Base-by-base conservation (phyloP, 495 filamentous ascomycete genomes). In the Penicillium maclennaniae region DNA sequence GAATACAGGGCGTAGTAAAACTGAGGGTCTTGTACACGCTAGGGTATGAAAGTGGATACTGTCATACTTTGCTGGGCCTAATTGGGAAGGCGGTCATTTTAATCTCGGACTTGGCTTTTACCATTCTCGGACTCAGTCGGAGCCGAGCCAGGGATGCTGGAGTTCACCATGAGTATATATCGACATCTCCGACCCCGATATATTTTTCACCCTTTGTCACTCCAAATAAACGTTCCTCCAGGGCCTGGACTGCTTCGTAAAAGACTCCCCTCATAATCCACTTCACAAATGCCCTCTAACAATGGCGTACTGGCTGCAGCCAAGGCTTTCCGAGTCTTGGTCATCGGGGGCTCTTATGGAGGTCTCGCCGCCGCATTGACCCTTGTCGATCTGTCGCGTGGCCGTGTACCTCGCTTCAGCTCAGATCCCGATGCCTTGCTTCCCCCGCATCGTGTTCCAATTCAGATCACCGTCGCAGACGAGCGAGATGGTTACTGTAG, bases 401-500 rank as follows among this genome's bases (percentile, higher is more conserved):
- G 79, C 17, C 69, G 65, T 7, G 43, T 61, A 0, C 45, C 67
- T 46, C 69, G 74, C 16, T 75, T 73, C 54, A 68, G 67, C 26
- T 65, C 51, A 28, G 59, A 61, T 20, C 47, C 60, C 7, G 55
- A 66, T 8, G 55, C 55, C 19, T 60, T 63, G 14, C 48, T 61
- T 7, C 63, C 65, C 7, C 47, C 67, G 17, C 63, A 65, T 23
- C 65, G 67, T 15, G 73, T 83, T 31, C 71, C 77, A 1, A 57
- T 87, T 17, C 71, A 86, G 36, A 82, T 87, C 43, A 87, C 84
- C 9, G 72, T 89, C 8, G 79, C 87, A 6, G 85, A 89, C 58
- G 82, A 87, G 52, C 71, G 83, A 20, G 86, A 89, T 74, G 86
- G 86, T 23, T 87, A 79, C 64, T 87, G 84, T 87, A 58, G 59